Evolutionary conservation across 2,329 filamentous ascomycete species (phyloP), one percentile per base, ranked within the genome.

Genomic region (Cryphonectria japonica): DNA sequence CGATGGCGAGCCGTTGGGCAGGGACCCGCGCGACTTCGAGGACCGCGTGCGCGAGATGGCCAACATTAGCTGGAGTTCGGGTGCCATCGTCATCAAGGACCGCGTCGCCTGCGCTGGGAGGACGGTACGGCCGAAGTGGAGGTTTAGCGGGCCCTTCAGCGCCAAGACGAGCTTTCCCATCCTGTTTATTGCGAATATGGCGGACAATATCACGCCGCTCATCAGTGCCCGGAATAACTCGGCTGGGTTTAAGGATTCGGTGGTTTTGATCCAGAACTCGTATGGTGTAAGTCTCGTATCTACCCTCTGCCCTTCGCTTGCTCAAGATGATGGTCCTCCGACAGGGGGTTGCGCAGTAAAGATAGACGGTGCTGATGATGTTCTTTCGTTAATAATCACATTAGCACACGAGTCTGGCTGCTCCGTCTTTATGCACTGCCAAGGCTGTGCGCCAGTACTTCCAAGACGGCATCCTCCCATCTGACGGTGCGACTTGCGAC

Each of bases 351-450:
- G 41, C 13, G 14, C 11, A 39, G 9, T 39, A 13, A 39, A 39
- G 11, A 14, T 19, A 14, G 41, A 14, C 11, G 3, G 14, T 43
- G 22, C 46, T 50, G 46, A 50, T 22, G 8, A 50, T n/a, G 22
- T 11, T n/a, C 46, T n/a, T 8, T 8, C 22, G 46, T 50, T 7
- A 50, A 13, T n/a, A 0, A 50, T 50, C 2, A 7, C 3, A 9
- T 11, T 50, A 87, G 84, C 88, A 90, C 72, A 88, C 85, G 8
- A 82, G 81, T 19, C 76, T 85, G 5, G 78, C 85, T 0, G 80
- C 83, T 6, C 79, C 84, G 0, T 85, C 83, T 0, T 77, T 78
- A 0, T 86, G 85, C 74, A 85, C 83, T 3, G 80, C 82, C 1
- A 74, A 73, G n/a, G 73, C 81, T 26, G 78, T 86, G 13, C 79